Conservation (phyloP, 139 green algal genomes). For the Chlorella vulgaris region DNA sequence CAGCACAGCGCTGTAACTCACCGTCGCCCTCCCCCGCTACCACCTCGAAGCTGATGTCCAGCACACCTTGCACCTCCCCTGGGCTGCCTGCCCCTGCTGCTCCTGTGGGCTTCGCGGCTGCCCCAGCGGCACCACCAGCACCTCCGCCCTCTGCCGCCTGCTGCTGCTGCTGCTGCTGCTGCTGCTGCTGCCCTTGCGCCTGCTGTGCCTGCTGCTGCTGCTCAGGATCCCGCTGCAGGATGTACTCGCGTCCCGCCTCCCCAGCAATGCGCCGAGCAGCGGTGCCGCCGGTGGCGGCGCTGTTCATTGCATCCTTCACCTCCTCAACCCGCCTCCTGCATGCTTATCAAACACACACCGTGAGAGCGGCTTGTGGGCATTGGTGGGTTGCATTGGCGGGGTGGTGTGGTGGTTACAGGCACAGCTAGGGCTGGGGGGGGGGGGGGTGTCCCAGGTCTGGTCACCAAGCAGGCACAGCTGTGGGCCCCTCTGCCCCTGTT, state of each 20-base stretch:
- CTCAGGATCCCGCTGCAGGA: conserved; percentile 56
- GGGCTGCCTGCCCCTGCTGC: background rate
- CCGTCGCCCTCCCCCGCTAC: background rate
- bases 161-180: conserved; percentile 10
- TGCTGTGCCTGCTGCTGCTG: conserved; percentile 3
- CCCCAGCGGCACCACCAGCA: background rate
- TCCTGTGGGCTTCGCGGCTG: background rate
- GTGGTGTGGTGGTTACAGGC: no score
- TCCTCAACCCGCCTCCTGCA: conserved; percentile 53
- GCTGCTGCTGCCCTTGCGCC: conserved; percentile 7
- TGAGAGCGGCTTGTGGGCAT: background rate
- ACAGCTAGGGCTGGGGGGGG: no score
- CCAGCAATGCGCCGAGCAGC: conserved; percentile 56
- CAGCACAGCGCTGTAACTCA: background rate
- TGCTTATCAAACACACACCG: background rate
- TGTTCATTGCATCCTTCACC: conserved; percentile 48
- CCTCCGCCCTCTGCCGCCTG: background rate
- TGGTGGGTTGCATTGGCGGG: no score
- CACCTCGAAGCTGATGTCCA: conserved; percentile 41
- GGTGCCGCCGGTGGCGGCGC: background rate
- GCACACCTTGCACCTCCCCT: background rate
- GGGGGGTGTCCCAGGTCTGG: no score
- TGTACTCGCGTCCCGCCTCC: conserved; percentile 70
- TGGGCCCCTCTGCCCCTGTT: no score
- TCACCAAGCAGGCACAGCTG: no score